Conservation (phyloP, 257 asterid genomes). For the Ophiorrhiza pumila region DNA sequence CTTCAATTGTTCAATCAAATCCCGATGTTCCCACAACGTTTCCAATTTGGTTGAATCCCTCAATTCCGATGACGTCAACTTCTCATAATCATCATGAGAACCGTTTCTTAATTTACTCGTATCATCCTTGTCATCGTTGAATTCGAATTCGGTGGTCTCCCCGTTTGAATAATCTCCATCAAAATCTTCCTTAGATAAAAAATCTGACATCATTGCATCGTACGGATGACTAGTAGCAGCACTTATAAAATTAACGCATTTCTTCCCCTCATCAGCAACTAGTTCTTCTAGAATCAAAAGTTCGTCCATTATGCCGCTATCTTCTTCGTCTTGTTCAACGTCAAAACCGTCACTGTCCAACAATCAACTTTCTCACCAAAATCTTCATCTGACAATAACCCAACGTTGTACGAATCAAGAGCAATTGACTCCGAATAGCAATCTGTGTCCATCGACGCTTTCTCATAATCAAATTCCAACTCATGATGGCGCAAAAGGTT, state of each 20-base stretch:
- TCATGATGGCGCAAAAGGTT: conserved; percentile 4
- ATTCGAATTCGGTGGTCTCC: not conserved
- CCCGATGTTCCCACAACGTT: conserved; percentile 95
- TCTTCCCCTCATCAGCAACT: not conserved
- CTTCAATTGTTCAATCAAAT: conserved; percentile 81
- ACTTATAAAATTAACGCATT: conserved; percentile 1
- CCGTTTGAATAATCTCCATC: conserved; percentile 18
- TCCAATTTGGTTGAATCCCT: conserved; percentile 61
- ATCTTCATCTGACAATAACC: conserved; percentile 58
- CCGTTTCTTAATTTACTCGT: not conserved
- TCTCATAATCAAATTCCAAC: conserved; percentile 18
- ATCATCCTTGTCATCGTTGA: conserved; percentile 9
- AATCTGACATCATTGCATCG: conserved; percentile 21
- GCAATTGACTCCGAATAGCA: conserved; percentile 39
- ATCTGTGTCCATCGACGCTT: conserved; percentile 21
- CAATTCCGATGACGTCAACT: conserved; percentile 17
- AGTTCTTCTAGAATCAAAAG: conserved; percentile 24
- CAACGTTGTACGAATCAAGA: conserved; percentile 38
- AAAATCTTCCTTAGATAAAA: conserved; percentile 39
- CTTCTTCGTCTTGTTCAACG: conserved; percentile 32
- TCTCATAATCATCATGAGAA: conserved; percentile 28
- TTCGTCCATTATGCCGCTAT: conserved; percentile 44
- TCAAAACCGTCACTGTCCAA: conserved; percentile 28
- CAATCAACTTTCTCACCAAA: conserved; percentile 37
- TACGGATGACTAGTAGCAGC: not conserved